Base-by-base conservation (phyloP, 2,329 filamentous ascomycete species). In the Fusarium avenaceum region DNA sequence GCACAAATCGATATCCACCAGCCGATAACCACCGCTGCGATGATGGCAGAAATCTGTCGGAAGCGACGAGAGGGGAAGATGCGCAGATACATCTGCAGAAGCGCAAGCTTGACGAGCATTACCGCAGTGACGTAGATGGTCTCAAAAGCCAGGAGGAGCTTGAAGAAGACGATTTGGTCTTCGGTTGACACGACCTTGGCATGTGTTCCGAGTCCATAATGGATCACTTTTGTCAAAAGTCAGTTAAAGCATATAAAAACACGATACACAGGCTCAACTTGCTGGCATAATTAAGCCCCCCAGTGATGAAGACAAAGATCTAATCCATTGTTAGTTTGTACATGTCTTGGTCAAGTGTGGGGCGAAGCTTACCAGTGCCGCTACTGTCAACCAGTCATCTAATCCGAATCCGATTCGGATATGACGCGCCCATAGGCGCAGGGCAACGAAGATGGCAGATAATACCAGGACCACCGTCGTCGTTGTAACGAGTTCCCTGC, bases 1-100 rank as follows among this genome's bases (percentile, higher is more conserved):
- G 56, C 61, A 9, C 67, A 60, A 20, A 69, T 69, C 0, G 65
- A 19, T 7, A 69, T 66, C 66, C 66, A 69, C 65, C 65, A 69
- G 3, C 13, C 48, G 14, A 69, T 8, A 1, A 69, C 61, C 1
- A 39, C 4, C 4, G 51, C 33, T 1, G 56, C 66, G 17, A 69
- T 66, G 13, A 63, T 9, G 3, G 26, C 22, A 0, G 66, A 65
- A 4, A 45, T 15, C 7, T 66, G 7, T 14, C 39, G 54, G 39
- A 69, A 69, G 9, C 45, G 24, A 10, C 60, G 65, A 5, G 56
- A 62, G 1, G 66, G 33, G 3, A 69, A 69, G 14, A 69, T 58
- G 24, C 66, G 66, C 7, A 69, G 14, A 42, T 69, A 69, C 65
- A 69, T 69, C 0, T 45, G 26, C 4, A 69, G 4, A 1, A 69